These are phyloP conservation scores for Hyparrhenia diplandra DNA, from an alignment of 176 grass and related monocot species.

Conservation along the genomic window DNA sequence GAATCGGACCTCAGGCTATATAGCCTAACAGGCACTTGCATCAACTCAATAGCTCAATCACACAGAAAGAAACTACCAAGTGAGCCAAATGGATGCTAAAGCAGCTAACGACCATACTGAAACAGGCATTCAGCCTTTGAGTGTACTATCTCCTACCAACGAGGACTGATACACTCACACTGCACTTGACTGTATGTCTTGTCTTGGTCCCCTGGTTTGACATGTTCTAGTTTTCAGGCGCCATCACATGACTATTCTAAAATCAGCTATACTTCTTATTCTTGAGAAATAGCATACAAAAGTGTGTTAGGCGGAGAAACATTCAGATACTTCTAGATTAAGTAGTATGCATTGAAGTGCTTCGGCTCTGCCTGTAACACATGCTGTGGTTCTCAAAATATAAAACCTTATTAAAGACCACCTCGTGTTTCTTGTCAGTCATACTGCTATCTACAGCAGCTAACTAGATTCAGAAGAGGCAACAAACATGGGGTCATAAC, in stretches of 20 bases:
- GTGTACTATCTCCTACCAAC: background rate
- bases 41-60: background rate
- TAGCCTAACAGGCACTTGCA: constrained; percentile 4
- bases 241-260: constrained; percentile 16
- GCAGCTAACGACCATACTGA: background rate
- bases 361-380: constrained; percentile 20
- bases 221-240: constrained; percentile 8
- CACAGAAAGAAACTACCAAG: background rate
- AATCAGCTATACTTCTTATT: background rate
- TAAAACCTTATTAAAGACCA: constrained; percentile 2
- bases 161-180: background rate
- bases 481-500: constrained; percentile 33
- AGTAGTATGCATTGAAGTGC: constrained; percentile 20
- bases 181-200: background rate
- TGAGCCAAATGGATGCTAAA: background rate
- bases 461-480: constrained; percentile 17
- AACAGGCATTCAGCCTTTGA: constrained; percentile 1
- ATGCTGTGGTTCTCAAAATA: constrained; percentile 32
- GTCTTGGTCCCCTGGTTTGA: background rate
- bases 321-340: constrained; percentile 10
- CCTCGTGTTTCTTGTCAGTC: constrained; percentile 17
- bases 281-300: constrained; percentile 15
- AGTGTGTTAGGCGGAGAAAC: constrained; percentile 14
- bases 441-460: background rate
- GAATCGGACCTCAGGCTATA: background rate